Evolutionary conservation across 2,329 filamentous ascomycete genomes (phyloP), one percentile per base, ranked within the genome.

Genomic region (Talaromyces amestolkiae): DNA sequence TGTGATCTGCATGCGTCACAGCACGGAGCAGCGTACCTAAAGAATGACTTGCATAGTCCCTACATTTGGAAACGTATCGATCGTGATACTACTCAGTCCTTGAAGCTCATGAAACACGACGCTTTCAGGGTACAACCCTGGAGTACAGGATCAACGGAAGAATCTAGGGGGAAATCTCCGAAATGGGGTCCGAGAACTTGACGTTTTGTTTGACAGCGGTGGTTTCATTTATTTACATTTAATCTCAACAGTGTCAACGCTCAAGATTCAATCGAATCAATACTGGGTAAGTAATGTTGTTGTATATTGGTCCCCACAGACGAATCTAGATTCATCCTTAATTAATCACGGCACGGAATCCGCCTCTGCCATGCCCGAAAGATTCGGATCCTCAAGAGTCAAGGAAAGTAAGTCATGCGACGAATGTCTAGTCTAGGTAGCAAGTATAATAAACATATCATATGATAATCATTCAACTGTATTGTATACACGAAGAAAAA

Each of bases 321-420:
- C 47, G 31, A 27, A 47, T 47, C 58, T 60, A 60, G 58, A 60
- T 33, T 60, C 47, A 54, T 62, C 60, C 60, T 62, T 62, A 54
- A 62, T 62, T 19, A 62, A 56, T 24, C 53, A 39, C 53, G 53
- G 33, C 53, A 24, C 53, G 33, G 33, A 56, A 24, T 56, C 19
- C 53, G 33, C 39, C 53, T 19, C 35, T 56, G n/a, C 31, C n/a
- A 56, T 9, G 53, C 3, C 47, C 60, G 60, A 22, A 54, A 43
- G 17, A 35, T 27, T 31, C 59, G 45, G 59, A 27, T 54, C 17
- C 45, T 10, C 45, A 49, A 43, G 24, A 27, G 45, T 24, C 45
- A 27, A 53, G 3, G 9, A 33, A 31, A 6, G 15, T 3, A 33
- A 33, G 47, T 51, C 51, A 53, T 53, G 49, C 15, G 24, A 31